A percentile compares a stretch with the other conserved stretches of the same genome.
Evolutionary conservation across 345 rosid species (phyloP).

Genomic region (Punica granatum): DNA sequence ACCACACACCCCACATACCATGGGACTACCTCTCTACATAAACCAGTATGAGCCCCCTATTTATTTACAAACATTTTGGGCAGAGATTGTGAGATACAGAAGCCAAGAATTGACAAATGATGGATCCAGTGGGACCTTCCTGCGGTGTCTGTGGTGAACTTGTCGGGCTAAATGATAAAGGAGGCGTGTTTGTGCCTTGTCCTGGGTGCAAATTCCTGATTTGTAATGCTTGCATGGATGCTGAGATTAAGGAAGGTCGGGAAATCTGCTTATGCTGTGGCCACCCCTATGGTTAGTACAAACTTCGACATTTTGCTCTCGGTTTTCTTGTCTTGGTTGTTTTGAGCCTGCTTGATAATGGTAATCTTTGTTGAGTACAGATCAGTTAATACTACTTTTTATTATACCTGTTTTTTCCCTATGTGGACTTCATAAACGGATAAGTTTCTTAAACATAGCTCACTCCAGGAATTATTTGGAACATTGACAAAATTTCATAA

Average conservation of each 20-base stretch:
- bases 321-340: not conserved
- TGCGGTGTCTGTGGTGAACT: constrained; percentile 34
- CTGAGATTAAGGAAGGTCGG: constrained; percentile 28
- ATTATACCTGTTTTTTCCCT: not conserved
- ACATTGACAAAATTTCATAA: not conserved
- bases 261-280: constrained; percentile 4
- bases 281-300: constrained; percentile 2
- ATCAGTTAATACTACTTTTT: not conserved
- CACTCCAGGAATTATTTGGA: not conserved
- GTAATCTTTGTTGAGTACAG: not conserved
- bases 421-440: not conserved
- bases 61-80: not conserved
- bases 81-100: not conserved
- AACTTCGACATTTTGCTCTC: not conserved
- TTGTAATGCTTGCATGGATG: constrained; percentile 28
- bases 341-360: not conserved
- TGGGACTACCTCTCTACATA: not conserved
- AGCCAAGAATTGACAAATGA: constrained; percentile 6
- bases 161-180: constrained; percentile 20
- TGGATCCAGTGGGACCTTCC: constrained; percentile 27
- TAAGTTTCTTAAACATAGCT: not conserved
- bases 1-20: not conserved
- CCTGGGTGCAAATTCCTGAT: constrained; percentile 25
- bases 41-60: not conserved
- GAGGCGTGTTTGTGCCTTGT: constrained; percentile 26